A percentile compares a stretch with the other conserved stretches of the same genome.
Conservation (phyloP, 129 eudicot species). For the Cynara cardunculus region DNA sequence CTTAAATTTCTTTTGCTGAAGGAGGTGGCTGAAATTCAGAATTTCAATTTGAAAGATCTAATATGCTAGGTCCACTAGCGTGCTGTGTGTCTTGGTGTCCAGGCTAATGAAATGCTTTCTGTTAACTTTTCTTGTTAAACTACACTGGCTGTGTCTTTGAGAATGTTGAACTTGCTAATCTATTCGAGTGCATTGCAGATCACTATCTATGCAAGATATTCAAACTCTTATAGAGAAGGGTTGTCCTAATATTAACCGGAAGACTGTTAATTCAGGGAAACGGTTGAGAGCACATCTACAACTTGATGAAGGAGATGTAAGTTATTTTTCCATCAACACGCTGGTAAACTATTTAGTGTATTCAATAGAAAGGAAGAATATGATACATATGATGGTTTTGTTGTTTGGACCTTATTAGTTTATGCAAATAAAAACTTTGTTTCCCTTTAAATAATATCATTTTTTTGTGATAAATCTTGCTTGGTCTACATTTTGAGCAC, state of each 20-base stretch:
- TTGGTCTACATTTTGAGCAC: conserved; percentile 4
- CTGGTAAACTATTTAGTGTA: not conserved
- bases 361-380: not conserved
- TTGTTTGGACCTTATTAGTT: not conserved
- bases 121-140: not conserved
- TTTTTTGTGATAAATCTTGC: not conserved
- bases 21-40: not conserved
- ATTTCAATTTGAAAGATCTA: not conserved
- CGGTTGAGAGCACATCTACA: conserved; percentile 67
- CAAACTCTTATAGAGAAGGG: conserved; percentile 69
- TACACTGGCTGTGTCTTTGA: not conserved
- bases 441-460: not conserved
- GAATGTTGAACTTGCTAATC: not conserved
- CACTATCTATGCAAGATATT: conserved; percentile 60
- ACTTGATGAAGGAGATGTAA: conserved; percentile 86
- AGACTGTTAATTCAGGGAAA: conserved; percentile 85
- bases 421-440: not conserved
- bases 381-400: not conserved
- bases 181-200: conserved; percentile 34
- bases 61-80: not conserved
- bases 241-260: conserved; percentile 69
- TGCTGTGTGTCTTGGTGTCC: no score
- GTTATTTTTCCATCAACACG: conserved; percentile 21
- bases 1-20: not conserved
- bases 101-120: not conserved